Conservation (phyloP, 2,329 filamentous ascomycete genomes). For the Pleochaeta shiraiana region DNA sequence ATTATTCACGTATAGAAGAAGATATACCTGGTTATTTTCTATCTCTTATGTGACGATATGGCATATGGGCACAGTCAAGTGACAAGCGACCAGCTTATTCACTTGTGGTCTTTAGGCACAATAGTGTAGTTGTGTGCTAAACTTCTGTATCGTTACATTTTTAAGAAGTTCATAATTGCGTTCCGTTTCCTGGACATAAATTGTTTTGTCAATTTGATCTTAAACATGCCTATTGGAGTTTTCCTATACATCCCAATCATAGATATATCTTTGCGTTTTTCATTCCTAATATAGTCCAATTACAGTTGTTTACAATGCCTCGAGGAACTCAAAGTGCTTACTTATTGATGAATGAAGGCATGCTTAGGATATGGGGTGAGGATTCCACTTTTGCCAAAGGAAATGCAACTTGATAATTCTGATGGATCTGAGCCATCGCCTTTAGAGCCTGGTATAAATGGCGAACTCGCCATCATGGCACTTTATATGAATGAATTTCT, state of each 20-base stretch:
- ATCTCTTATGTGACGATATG: no score
- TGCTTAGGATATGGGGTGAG: neutral
- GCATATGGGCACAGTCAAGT: no score
- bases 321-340: neutral
- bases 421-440: neutral
- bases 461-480: no score
- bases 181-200: no score
- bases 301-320: neutral
- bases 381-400: neutral
- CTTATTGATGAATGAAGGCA: neutral
- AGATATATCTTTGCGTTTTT: neutral
- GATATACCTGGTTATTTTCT: slow-evolving; percentile 1
- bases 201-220: no score
- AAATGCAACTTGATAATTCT: no score
- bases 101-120: no score
- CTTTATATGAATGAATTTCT: neutral
- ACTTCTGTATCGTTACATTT: no score
- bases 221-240: slow-evolving; percentile 4
- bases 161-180: slow-evolving; percentile 4
- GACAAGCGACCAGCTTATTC: no score
- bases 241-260: neutral
- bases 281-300: neutral
- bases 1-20: slow-evolving; percentile 5
- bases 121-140: no score
- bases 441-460: neutral